phyloP scores from a whole-genome alignment of 169 alveolate species.

The Nephromyces sp. region DNA sequence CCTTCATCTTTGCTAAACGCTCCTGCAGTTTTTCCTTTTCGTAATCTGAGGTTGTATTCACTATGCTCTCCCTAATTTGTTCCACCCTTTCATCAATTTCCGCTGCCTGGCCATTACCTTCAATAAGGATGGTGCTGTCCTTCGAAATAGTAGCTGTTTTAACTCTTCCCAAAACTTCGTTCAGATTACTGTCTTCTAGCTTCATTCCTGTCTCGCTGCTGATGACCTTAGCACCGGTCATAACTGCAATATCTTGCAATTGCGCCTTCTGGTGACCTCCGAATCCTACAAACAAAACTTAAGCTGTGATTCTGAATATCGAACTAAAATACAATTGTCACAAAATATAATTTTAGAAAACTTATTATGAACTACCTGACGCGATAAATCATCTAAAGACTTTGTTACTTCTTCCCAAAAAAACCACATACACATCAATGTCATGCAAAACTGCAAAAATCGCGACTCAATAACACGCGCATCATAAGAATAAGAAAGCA shows the following conservation, averaged over 20 bases:
- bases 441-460: too few species aligned
- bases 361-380: neutral
- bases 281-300: slow-evolving; percentile 59
- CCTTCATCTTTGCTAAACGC: slow-evolving; percentile 93
- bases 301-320: neutral
- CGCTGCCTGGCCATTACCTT: slow-evolving; percentile 87
- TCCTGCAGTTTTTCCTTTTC: slow-evolving; percentile 92
- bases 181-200: slow-evolving; percentile 48
- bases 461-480: too few species aligned
- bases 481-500: too few species aligned
- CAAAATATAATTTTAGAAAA: neutral
- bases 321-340: neutral
- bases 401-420: too few species aligned
- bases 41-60: slow-evolving; percentile 67
- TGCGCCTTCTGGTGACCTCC: slow-evolving; percentile 94
- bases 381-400: too few species aligned
- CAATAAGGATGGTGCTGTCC: slow-evolving; percentile 93
- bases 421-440: too few species aligned
- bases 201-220: slow-evolving; percentile 78
- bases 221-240: slow-evolving; percentile 88
- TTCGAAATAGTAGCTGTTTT: slow-evolving; percentile 89
- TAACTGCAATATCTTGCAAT: slow-evolving; percentile 87
- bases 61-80: slow-evolving; percentile 77
- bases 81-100: slow-evolving; percentile 80
- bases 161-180: slow-evolving; percentile 28